Conservation (phyloP, 1,139 yeast genomes). For the Geotrichum carabidarum region DNA sequence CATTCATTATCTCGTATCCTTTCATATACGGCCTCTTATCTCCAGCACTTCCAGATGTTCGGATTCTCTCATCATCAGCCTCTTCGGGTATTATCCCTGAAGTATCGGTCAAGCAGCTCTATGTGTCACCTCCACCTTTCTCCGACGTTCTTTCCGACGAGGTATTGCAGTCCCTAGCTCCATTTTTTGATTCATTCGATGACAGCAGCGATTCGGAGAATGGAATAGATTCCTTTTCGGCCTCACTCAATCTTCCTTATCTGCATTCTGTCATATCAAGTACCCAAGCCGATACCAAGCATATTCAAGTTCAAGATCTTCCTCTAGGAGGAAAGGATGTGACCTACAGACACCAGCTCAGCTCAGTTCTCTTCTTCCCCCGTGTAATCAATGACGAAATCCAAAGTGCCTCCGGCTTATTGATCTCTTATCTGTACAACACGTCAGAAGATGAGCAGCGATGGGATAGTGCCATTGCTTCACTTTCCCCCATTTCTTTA, state of each 20-base stretch:
- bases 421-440: constrained; percentile 24
- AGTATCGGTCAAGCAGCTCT: constrained; percentile 34
- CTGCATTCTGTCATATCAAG: constrained; percentile 16
- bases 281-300: not conserved
- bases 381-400: constrained; percentile 10
- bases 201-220: not conserved
- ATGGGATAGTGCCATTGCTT: constrained; percentile 16
- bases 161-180: constrained; percentile 12
- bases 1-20: constrained; percentile 52
- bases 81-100: constrained; percentile 11
- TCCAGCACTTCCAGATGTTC: constrained; percentile 20
- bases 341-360: constrained; percentile 11
- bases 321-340: not conserved
- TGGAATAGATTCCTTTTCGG: not conserved
- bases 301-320: not conserved
- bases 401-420: constrained; percentile 22
- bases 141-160: constrained; percentile 11
- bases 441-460: constrained; percentile 17
- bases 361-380: constrained; percentile 14
- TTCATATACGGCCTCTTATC: constrained; percentile 38
- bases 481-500: not conserved
- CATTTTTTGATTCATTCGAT: constrained; percentile 16
- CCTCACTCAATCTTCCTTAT: constrained; percentile 9
- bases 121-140: constrained; percentile 33
- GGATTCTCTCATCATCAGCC: constrained; percentile 11